Percentiles rank a stretch among this genome's conserved stretches.
These are phyloP conservation scores for Arthrinium phaeospermum DNA, from an alignment of 2,329 filamentous ascomycete genomes.

Conservation along the genomic window DNA sequence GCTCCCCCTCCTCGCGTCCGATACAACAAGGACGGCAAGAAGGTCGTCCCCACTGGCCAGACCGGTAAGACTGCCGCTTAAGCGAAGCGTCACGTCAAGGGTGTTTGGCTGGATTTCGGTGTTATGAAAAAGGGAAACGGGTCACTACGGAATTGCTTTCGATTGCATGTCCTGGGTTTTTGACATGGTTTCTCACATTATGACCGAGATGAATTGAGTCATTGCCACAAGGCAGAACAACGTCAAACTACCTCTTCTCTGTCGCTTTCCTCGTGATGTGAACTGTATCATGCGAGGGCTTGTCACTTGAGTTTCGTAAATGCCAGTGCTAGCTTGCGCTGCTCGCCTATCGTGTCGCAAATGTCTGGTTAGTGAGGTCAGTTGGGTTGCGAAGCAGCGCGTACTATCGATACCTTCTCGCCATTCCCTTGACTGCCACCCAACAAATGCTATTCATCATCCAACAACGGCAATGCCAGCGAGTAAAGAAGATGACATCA, in stretches of 20 bases:
- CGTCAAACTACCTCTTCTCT: background rate
- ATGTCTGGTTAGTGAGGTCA: no score
- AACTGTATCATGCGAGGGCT: background rate
- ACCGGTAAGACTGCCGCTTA: constrained; percentile 62
- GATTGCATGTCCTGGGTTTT: constrained; percentile 37
- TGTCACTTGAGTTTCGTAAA: background rate
- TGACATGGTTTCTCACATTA: constrained; percentile 41
- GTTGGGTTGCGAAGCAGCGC: no score
- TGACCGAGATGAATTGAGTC: constrained; percentile 41
- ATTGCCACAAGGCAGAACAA: constrained; percentile 23
- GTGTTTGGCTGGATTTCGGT: constrained; percentile 24
- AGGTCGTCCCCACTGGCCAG: constrained; percentile 84
- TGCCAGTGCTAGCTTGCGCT: no score
- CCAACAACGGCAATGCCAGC: no score
- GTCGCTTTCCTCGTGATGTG: background rate
- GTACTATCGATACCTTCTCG: no score
- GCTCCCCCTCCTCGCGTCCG: constrained; percentile 95
- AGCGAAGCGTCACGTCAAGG: constrained; percentile 28
- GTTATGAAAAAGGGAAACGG: constrained; percentile 31
- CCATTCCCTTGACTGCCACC: no score
- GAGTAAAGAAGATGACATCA: no score
- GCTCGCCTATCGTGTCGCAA: no score
- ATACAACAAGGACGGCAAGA: constrained; percentile 99
- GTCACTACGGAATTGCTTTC: constrained; percentile 36
- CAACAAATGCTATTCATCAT: no score